Base-by-base conservation (phyloP, 345 rosid genomes). In the Ricinus communis region DNA sequence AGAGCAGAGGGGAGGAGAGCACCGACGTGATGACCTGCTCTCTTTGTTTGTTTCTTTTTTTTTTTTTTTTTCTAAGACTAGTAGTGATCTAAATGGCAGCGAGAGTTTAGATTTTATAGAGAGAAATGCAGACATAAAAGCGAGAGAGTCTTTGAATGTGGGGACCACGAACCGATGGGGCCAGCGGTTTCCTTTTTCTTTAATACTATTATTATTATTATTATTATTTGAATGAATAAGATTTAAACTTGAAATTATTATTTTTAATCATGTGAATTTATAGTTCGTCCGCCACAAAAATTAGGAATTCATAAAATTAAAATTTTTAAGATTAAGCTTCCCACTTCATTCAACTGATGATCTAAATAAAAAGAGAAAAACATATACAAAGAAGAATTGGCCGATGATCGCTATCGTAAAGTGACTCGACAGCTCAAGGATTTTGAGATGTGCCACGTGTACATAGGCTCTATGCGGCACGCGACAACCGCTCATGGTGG, bases 401-500 rank as follows among this genome's bases (percentile, higher is more conserved):
- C 13, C 40, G 6, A 24, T 19, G 31, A n/a, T 40, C 38, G 5
- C 54, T 40, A 43, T 70, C 22, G 73, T 25, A 31, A 52, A 38
- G 1, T 1, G 46, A 66, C 33, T 57, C 61, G 61, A 65, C 85
- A 72, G 76, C 77, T 70, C 73, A 68, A 21, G 76, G 6, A 49
- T 71, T 66, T 40, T 53, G 11, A 0, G 33, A 56, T 5, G 7
- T 33, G 84, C 83, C 90, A 84, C 88, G 82, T 84, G 71, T 75
- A 69, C 49, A 2, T 33, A 60, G 27, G 21, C 49, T 58, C 77
- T 84, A 84, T 81, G 89, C 85, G 88, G 87, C 89, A 88, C 80
- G 80, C 68, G 82, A 78, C 85, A 84, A 61, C 87, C 84, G 84
- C 84, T 80, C 78, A 66, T 64, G 71, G 82, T 77, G 87, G 85